These are phyloP conservation scores for Coccomyxa sp. DNA, from an alignment of 139 green algal species.

Conservation along the genomic window DNA sequence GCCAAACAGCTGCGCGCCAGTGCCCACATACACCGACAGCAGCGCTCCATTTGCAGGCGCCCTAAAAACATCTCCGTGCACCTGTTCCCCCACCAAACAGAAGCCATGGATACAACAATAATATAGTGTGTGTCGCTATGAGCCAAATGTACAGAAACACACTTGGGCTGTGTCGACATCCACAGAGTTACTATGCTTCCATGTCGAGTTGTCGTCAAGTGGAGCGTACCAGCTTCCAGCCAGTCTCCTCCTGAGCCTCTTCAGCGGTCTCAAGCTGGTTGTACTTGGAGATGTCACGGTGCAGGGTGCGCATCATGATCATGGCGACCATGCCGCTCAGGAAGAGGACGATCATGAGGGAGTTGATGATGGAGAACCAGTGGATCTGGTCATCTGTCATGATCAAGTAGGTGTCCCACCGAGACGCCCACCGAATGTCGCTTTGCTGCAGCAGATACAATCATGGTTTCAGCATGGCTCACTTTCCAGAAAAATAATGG, in stretches of 20 bases:
- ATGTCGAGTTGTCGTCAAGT: not conserved
- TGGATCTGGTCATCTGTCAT: constrained; percentile 97
- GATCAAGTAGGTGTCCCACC: constrained; percentile 98
- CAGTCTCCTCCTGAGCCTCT: constrained; percentile 92
- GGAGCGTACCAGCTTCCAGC: constrained; percentile 88
- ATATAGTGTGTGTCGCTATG: not conserved
- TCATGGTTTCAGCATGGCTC: not conserved
- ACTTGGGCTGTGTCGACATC: not conserved
- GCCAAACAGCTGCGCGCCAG: constrained; percentile 89
- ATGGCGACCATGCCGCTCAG: constrained; percentile 97
- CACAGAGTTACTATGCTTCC: not conserved
- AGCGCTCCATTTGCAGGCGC: constrained; percentile 62
- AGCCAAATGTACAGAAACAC: not conserved
- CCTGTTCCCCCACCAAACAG: constrained; percentile 23
- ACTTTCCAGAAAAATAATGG: no score
- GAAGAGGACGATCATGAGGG: constrained; percentile 99
- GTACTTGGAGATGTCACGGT: constrained; percentile 95
- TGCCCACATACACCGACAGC: constrained; percentile 88
- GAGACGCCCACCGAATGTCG: constrained; percentile 91
- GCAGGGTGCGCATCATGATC: constrained; percentile 97
- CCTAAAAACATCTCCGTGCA: constrained; percentile 98
- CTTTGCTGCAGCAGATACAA: constrained; percentile 34
- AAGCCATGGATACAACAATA: not conserved
- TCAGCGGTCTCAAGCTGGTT: constrained; percentile 94
- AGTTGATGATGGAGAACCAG: constrained; percentile 99